Percentiles rank a stretch among this genome's conserved stretches.
Conservation (phyloP, 768 basidiomycete genomes). For the Leucocoprinus sp. region DNA sequence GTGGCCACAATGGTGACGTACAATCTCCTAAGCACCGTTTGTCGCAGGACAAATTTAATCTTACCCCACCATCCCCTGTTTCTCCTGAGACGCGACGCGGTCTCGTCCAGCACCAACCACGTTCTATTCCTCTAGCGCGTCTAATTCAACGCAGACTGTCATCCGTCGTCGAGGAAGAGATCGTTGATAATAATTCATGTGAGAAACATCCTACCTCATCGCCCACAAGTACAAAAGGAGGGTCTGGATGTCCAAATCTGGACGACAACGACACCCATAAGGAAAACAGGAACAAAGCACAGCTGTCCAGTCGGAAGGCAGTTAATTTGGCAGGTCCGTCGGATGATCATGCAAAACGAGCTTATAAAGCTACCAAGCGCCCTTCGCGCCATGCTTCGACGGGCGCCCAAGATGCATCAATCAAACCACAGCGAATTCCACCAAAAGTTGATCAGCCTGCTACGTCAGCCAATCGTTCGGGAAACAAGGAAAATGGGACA, state of each 20-base stretch:
- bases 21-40: not conserved
- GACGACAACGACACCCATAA: not conserved
- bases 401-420: not conserved
- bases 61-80: slow-evolving; percentile 1
- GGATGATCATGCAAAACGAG: not conserved
- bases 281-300: not conserved
- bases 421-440: not conserved
- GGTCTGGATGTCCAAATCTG: not conserved
- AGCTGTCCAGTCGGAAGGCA: not conserved
- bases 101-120: slow-evolving; percentile 33
- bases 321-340: not conserved
- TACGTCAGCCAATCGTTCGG: not conserved
- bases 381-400: not conserved
- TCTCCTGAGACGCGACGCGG: slow-evolving; percentile 18
- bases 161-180: slow-evolving; percentile 58
- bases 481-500: slow-evolving; percentile 1
- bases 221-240: not conserved
- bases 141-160: slow-evolving; percentile 60
- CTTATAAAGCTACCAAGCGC: not conserved
- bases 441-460: not conserved
- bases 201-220: not conserved
- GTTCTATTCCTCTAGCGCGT: slow-evolving; percentile 51
- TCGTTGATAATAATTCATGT: not conserved
- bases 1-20: not conserved
- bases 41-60: not conserved